Conservation (phyloP, 2,329 filamentous ascomycete genomes). For the Fusarium sulawesiense region DNA sequence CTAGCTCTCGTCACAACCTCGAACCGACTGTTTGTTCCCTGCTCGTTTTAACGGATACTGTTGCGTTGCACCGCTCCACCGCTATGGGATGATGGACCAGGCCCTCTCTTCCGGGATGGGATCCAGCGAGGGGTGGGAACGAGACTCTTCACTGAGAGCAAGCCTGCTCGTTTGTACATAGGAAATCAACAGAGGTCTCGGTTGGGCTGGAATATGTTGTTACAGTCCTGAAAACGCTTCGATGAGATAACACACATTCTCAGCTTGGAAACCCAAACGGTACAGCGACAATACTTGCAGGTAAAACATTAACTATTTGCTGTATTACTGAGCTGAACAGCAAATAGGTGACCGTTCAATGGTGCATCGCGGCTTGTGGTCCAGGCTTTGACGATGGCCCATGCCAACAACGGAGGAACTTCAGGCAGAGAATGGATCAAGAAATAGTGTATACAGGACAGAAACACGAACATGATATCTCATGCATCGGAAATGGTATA, state of each 20-base stretch:
- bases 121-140: background rate
- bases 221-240: slow-evolving; percentile 13
- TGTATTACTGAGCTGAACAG: background rate
- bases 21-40: slow-evolving; percentile 24
- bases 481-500: background rate
- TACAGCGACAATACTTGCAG: background rate
- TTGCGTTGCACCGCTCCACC: slow-evolving; percentile 27
- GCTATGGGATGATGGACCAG: slow-evolving; percentile 32
- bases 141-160: background rate
- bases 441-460: background rate
- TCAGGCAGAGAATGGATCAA: slow-evolving; percentile 12
- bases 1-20: slow-evolving; percentile 3
- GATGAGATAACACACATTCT: slow-evolving; percentile 15
- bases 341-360: slow-evolving; percentile 10
- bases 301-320: background rate
- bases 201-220: slow-evolving; percentile 21
- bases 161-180: background rate
- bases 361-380: slow-evolving; percentile 16
- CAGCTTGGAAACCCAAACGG: background rate
- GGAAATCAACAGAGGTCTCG: slow-evolving; percentile 2
- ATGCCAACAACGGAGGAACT: slow-evolving; percentile 12
- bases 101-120: background rate
- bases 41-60: slow-evolving; percentile 7
- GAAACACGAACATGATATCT: slow-evolving; percentile 12
- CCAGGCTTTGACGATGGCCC: slow-evolving; percentile 7